These are phyloP conservation scores for Irpex sp. DNA, from an alignment of 1,284 basidiomycete genomes.

Conservation along the genomic window DNA sequence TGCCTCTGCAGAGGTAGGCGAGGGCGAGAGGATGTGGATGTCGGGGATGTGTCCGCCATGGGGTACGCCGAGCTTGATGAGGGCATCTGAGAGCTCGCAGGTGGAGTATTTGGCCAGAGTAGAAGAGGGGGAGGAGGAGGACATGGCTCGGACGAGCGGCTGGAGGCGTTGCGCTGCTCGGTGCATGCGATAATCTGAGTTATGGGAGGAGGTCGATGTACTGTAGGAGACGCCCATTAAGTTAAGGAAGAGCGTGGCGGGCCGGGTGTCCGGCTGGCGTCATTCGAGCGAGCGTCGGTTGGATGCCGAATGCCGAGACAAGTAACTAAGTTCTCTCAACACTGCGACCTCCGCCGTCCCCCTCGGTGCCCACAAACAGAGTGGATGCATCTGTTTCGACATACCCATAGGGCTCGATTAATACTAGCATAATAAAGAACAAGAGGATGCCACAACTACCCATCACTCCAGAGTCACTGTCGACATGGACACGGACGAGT, in stretches of 20 bases:
- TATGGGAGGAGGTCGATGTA: background rate
- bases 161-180: conserved; percentile 6
- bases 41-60: conserved; percentile 85
- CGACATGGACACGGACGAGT: conserved; percentile 20
- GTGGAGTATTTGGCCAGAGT: conserved; percentile 53
- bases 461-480: background rate
- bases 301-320: background rate
- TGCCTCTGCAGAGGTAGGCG: conserved; percentile 15
- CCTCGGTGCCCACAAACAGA: background rate
- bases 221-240: background rate
- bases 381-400: no score
- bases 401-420: background rate
- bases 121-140: conserved; percentile 20
- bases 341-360: background rate
- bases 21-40: conserved; percentile 58
- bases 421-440: background rate
- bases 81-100: conserved; percentile 89
- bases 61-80: conserved; percentile 76
- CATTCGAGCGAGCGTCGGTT: background rate
- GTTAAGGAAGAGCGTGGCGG: background rate
- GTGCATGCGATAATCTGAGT: conserved; percentile 3
- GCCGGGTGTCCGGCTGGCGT: background rate
- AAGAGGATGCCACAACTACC: background rate
- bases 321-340: conserved; percentile 9
- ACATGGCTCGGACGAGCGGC: conserved; percentile 17